These are phyloP conservation scores for Russula sp. DNA, from an alignment of 768 basidiomycete species.

Conservation along the genomic window DNA sequence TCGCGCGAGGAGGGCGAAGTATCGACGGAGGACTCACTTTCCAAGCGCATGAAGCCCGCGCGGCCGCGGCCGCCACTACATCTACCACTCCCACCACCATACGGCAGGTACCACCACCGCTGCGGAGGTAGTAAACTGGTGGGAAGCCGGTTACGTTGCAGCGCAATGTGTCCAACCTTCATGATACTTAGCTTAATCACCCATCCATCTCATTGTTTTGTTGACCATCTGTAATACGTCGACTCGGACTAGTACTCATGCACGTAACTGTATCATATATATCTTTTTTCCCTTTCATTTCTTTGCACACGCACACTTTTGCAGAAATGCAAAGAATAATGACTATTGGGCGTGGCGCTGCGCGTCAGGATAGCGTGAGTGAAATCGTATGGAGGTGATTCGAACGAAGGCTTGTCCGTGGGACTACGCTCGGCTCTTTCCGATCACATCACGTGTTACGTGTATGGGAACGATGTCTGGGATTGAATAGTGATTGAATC, in stretches of 20 bases:
- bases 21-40: constrained; percentile 23
- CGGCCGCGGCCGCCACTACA: neutral
- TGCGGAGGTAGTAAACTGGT: constrained; percentile 10
- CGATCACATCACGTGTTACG: no score
- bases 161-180: constrained; percentile 35
- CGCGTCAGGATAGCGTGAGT: no score
- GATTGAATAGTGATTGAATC: no score
- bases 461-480: no score
- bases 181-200: constrained; percentile 8
- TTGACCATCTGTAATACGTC: constrained; percentile 10
- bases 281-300: constrained; percentile 38
- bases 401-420: no score
- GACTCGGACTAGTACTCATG: constrained; percentile 14
- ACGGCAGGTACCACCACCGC: neutral
- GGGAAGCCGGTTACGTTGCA: constrained; percentile 28
- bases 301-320: neutral
- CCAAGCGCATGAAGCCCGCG: constrained; percentile 28
- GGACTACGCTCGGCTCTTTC: no score
- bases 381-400: no score
- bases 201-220: neutral
- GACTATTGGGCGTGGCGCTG: neutral
- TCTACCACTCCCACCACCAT: neutral
- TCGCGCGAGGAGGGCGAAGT: constrained; percentile 28
- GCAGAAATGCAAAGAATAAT: neutral
- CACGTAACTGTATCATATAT: constrained; percentile 15